Evolutionary conservation across 2,329 filamentous ascomycete species (phyloP), one percentile per base, ranked within the genome.

Genomic region (Metarhizium guizhouense): DNA sequence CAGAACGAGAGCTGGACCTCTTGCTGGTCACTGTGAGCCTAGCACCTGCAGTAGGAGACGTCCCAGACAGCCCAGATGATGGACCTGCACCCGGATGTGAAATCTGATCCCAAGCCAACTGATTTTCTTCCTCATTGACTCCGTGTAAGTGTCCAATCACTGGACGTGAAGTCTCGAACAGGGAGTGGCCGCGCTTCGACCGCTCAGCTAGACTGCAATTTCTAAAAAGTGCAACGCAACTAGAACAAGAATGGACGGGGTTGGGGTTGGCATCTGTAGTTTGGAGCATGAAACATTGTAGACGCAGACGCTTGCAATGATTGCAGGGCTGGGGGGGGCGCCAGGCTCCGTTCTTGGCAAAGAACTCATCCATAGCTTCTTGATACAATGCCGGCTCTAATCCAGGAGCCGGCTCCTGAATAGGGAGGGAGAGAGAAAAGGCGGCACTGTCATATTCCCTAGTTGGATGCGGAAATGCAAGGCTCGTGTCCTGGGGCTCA

Each of bases 141-240:
- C 77, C 77, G 47, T 80, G 76, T 0, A 79, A 68, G 54, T 75
- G 73, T 2, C 76, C 75, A 29, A 78, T 70, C 10, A 78, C 76
- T 0, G 76, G 77, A 10, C 68, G 62, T 0, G 69, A 61, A 0
- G 76, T 78, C 62, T 79, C 77, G 59, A 78, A 80, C 2, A 67
- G 63, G 0, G 71, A 74, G 0, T 74, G 69, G 2, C 71, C 66
- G 8, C 76, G 70, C 58, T 80, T 80, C 18, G 70, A 67, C 13
- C 68, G 56, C 57, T 61, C 72, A 1, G 76, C 71, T 5, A 79
- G 65, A 52, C 77, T 79, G 61, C 77, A 80, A 56, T 77, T 74
- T 1, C 76, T 68, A 55, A 76, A 79, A 2, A 79, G 64, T 0
- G 76, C 76, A 4, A 76, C 77, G 55, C 77, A 79, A 57, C 74